phyloP scores from a whole-genome alignment of 1,284 basidiomycete genomes.

The Tilletia caries region DNA sequence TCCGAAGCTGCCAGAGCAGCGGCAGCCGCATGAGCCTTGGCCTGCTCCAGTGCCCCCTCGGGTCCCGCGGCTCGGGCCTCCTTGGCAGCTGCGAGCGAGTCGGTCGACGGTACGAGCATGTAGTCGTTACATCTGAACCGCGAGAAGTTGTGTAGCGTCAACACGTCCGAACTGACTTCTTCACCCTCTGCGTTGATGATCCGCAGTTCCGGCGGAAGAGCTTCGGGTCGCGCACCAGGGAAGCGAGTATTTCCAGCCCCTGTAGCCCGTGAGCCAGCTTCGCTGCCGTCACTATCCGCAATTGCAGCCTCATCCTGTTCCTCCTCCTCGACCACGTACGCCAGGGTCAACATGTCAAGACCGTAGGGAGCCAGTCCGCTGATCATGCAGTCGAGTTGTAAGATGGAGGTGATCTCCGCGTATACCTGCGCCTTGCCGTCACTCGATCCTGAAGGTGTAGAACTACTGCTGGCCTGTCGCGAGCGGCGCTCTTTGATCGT shows the following conservation, averaged over 20 bases:
- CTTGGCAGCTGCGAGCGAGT: conserved; percentile 22
- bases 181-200: conserved; percentile 85
- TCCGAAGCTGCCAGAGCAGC: conserved; percentile 7
- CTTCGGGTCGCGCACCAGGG: conserved; percentile 55
- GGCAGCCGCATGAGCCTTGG: conserved; percentile 8
- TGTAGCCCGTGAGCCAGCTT: conserved; percentile 53
- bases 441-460: background rate
- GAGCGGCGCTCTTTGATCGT: conserved; percentile 27
- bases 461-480: background rate
- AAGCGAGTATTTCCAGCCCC: background rate
- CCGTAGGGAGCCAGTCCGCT: conserved; percentile 80
- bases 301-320: conserved; percentile 64
- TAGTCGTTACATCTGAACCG: conserved; percentile 92
- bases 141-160: conserved; percentile 74
- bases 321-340: conserved; percentile 60
- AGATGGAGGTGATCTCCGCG: conserved; percentile 84
- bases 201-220: conserved; percentile 84
- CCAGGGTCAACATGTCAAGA: conserved; percentile 69
- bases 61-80: background rate
- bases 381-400: conserved; percentile 93
- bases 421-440: conserved; percentile 25
- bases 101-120: conserved; percentile 59
- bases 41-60: background rate
- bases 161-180: conserved; percentile 79
- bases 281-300: conserved; percentile 56